Conservation (phyloP, 2,329 filamentous ascomycete species). For the Cryphonectria radicalis region DNA sequence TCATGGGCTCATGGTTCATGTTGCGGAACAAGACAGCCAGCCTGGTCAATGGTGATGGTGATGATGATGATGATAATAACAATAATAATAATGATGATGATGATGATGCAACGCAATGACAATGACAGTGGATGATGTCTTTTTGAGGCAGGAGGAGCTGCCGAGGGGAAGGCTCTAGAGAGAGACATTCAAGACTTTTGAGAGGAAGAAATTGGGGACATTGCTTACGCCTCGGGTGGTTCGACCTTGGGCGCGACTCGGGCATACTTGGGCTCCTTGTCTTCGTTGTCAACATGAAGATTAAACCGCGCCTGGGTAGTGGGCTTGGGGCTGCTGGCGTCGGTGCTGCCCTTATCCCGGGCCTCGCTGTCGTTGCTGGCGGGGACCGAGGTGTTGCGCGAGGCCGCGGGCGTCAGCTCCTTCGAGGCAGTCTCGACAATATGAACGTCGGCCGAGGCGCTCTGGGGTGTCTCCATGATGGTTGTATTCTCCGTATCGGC, state of each 20-base stretch:
- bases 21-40: neutral
- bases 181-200: neutral
- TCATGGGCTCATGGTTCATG: neutral
- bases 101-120: neutral
- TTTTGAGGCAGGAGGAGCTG: neutral
- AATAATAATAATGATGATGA: neutral
- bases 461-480: neutral
- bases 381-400: conserved; percentile 1
- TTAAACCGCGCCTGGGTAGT: neutral
- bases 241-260: neutral
- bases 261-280: neutral
- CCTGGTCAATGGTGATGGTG: neutral
- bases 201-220: no score
- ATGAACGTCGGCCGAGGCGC: neutral
- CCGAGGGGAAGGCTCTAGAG: neutral
- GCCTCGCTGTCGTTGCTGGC: neutral
- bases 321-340: neutral
- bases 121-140: neutral
- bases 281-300: neutral
- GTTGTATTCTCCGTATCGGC: neutral
- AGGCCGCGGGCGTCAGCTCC: conserved; percentile 4
- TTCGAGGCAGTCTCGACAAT: conserved; percentile 4
- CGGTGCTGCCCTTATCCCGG: neutral
- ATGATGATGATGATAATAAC: neutral
- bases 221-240: conserved; percentile 3